A percentile compares a stretch with the other conserved stretches of the same genome.
Conservation (phyloP, 169 alveolate species). For the Babesia sp. region DNA sequence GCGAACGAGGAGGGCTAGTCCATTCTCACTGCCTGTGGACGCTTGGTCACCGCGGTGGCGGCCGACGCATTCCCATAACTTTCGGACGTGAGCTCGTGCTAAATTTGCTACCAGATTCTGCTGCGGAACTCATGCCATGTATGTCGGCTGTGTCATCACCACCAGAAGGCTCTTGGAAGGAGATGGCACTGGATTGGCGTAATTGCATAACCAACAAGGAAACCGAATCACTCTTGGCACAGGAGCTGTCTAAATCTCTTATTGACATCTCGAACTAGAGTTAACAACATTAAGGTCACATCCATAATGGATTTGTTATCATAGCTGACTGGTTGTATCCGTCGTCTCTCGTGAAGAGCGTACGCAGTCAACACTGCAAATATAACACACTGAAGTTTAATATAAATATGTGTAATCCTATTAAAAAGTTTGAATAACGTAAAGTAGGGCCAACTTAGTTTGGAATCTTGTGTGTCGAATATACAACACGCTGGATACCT, state of each 20-base stretch:
- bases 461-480: neutral
- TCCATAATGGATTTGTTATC: no score
- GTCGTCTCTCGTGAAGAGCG: no score
- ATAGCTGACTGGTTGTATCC: no score
- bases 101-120: slow-evolving; percentile 37
- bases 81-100: slow-evolving; percentile 58
- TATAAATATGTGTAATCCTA: no score
- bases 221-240: slow-evolving; percentile 18
- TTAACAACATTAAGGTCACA: no score
- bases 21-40: slow-evolving; percentile 63
- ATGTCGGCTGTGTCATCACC: neutral
- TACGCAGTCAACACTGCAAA: no score
- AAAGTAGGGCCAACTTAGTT: neutral
- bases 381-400: no score
- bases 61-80: slow-evolving; percentile 39
- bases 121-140: slow-evolving; percentile 1
- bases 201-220: slow-evolving; percentile 46
- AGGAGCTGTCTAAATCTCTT: neutral
- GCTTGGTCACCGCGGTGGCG: slow-evolving; percentile 28
- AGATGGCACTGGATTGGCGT: slow-evolving; percentile 63
- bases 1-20: slow-evolving; percentile 6
- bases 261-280: no score
- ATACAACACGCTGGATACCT: no score
- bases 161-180: neutral
- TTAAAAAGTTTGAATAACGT: no score